A percentile compares a stretch with the other conserved stretches of the same genome.
Conservation (phyloP, 2,329 filamentous ascomycete species). For the Aurifilum marmelostoma region DNA sequence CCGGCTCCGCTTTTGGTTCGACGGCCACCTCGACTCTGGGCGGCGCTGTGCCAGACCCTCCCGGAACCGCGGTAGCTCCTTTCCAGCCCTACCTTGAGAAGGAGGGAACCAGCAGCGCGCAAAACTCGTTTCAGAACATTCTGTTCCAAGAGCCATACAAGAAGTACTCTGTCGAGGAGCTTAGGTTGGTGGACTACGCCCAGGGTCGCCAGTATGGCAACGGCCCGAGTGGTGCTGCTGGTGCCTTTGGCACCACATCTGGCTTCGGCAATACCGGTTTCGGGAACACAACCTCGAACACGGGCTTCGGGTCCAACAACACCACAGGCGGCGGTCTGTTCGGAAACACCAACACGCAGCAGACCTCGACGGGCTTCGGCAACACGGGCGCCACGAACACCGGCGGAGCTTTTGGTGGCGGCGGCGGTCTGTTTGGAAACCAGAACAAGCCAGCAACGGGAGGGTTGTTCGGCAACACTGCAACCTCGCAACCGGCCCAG, state of each 20-base stretch:
- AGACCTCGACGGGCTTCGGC: conserved; percentile 45
- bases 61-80: conserved; percentile 70
- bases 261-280: conserved; percentile 54
- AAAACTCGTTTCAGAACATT: conserved; percentile 77
- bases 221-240: conserved; percentile 82
- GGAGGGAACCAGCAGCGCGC: conserved; percentile 59
- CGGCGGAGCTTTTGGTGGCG: conserved; percentile 36
- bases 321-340: conserved; percentile 46
- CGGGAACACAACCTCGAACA: conserved; percentile 45
- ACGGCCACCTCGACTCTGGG: conserved; percentile 53
- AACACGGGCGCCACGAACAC: conserved; percentile 42
- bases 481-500: conserved; percentile 32
- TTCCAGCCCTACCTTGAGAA: conserved; percentile 76
- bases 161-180: conserved; percentile 88
- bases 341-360: conserved; percentile 40
- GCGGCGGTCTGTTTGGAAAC: conserved; percentile 42
- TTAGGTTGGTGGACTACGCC: conserved; percentile 83
- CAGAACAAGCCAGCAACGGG: conserved; percentile 37
- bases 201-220: conserved; percentile 86
- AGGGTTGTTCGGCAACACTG: conserved; percentile 39
- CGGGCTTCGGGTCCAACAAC: conserved; percentile 40
- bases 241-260: conserved; percentile 74
- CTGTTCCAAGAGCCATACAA: conserved; percentile 79
- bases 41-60: conserved; percentile 58
- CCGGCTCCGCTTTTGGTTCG: conserved; percentile 47